Conservation (phyloP, 225 moss, liverwort and hornwort species). For the Physcomitrium patens region DNA sequence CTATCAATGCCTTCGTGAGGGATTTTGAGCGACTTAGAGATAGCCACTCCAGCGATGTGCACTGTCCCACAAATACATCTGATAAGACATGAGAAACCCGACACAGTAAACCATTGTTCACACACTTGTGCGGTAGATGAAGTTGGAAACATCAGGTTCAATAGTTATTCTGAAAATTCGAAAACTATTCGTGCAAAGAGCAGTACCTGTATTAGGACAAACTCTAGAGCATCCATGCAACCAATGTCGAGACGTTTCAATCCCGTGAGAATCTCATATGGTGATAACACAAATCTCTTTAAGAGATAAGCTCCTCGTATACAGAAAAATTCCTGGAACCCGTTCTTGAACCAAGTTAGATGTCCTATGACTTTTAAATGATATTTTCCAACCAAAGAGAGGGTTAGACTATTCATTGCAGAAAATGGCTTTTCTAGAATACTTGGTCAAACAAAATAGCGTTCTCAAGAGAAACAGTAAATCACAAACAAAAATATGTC, state of each 20-base stretch:
- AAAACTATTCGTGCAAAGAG: neutral
- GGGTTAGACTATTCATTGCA: too few relatives aligned
- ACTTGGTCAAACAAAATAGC: neutral
- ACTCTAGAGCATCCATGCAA: conserved; percentile 67
- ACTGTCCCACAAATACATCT: conserved; percentile 56
- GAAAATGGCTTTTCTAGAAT: too few relatives aligned
- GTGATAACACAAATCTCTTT: conserved; percentile 75
- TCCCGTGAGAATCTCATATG: conserved; percentile 48
- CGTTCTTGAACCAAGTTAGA: neutral
- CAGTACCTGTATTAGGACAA: conserved; percentile 79
- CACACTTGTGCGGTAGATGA: neutral
- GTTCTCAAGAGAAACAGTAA: neutral
- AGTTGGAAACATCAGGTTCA: neutral
- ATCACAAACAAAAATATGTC: neutral
- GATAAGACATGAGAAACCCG: conserved; percentile 26
- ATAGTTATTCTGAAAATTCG: neutral
- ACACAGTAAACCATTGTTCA: conserved; percentile 1
- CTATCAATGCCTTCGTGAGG: conserved; percentile 60
- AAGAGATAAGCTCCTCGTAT: conserved; percentile 75
- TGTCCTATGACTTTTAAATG: neutral
- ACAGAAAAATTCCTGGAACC: conserved; percentile 56
- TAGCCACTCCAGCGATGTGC: conserved; percentile 70
- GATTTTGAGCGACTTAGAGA: conserved; percentile 61
- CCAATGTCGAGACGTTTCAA: conserved; percentile 82
- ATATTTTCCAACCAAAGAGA: neutral